Percentiles rank a stretch among this genome's conserved stretches.
Conservation (phyloP, 768 basidiomycete species). For the Gelatoporia subvermispora region DNA sequence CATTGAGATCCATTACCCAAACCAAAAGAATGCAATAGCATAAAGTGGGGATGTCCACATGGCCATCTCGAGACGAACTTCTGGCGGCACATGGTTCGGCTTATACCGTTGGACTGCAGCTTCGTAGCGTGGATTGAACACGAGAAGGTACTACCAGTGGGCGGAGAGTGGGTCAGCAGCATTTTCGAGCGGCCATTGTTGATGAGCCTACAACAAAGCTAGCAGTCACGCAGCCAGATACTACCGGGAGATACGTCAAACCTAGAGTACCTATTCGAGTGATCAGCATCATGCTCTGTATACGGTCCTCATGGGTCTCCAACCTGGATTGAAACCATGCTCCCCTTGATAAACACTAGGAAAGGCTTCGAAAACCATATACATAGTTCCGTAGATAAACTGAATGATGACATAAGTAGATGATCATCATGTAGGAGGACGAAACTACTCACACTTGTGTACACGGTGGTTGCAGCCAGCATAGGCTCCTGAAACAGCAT, state of each 20-base stretch:
- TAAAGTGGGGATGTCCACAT: slow-evolving; percentile 50
- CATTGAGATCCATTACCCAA: slow-evolving; percentile 27
- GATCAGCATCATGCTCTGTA: too few species aligned
- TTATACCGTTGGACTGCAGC: slow-evolving; percentile 35
- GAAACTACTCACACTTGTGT: slow-evolving; percentile 57
- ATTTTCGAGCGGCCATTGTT: too few species aligned
- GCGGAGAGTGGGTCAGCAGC: too few species aligned
- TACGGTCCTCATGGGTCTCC: too few species aligned
- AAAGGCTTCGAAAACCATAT: slow-evolving; percentile 55
- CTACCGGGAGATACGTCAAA: slow-evolving; percentile 51
- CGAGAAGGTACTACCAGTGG: slow-evolving; percentile 40
- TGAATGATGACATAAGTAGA: slow-evolving; percentile 12
- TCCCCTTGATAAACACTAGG: slow-evolving; percentile 51
- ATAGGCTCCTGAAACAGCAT: slow-evolving; percentile 67
- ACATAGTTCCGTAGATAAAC: slow-evolving; percentile 62
- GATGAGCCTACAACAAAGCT: too few species aligned
- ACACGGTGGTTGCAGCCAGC: slow-evolving; percentile 54
- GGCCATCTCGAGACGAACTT: slow-evolving; percentile 47
- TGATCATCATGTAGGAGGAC: neutral
- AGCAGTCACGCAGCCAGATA: slow-evolving; percentile 46
- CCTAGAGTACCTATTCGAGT: slow-evolving; percentile 31
- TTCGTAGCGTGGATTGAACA: slow-evolving; percentile 48
- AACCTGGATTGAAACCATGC: slow-evolving; percentile 43
- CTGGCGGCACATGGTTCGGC: slow-evolving; percentile 54
- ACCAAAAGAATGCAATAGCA: slow-evolving; percentile 59